Base-by-base conservation (phyloP, 805 yeast genomes). In the Cyberlindnera lachancei region DNA sequence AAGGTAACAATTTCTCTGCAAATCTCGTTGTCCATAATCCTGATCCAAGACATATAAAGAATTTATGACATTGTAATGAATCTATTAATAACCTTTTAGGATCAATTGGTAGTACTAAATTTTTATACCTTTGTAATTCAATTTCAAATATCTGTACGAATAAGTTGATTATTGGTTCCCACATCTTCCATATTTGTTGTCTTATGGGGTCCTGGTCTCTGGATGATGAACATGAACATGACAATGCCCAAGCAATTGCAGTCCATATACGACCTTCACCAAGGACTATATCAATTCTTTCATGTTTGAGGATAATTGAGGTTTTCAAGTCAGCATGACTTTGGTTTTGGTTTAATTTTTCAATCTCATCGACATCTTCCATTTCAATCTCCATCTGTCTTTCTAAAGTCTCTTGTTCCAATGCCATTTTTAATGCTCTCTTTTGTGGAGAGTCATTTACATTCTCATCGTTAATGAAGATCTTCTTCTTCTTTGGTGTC, bases 181-280 rank as follows among this genome's bases (percentile, higher is more conserved):
- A 49, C 34, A 43, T 43, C 20, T 40, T 27, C 46, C 45, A 46
- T 12, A 40, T 38, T 25, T 36, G 38, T 12, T 27, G 35, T 18
- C 34, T 34, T 1, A 33, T 27, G 3, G 31, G 23, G 5, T 40
- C 34, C 7, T 33, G 35, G 4, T 15, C 14, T 17, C 16, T 15
- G 7, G 19, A 13, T 11, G 28, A 14, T 0, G 44, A 37, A n/a
- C 39, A 30, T 2, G 57, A 44, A 29, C 58, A 53, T 18, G 45
- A 44, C 18, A 58, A 35, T 0, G 51, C 55, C 61, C 61, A 58
- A 21, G 41, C 28, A 11, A 54, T 43, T 2, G 50, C 56, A 5
- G 33, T 34, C 56, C 61, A 51, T 3, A 54, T 40, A 13, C 30
- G 42, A 4, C 40, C 43, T 4, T 34, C 33, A 12, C 37, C 27